Conservation (phyloP, 352 stramenopile species). For the Pythium scleroteichum region DNA sequence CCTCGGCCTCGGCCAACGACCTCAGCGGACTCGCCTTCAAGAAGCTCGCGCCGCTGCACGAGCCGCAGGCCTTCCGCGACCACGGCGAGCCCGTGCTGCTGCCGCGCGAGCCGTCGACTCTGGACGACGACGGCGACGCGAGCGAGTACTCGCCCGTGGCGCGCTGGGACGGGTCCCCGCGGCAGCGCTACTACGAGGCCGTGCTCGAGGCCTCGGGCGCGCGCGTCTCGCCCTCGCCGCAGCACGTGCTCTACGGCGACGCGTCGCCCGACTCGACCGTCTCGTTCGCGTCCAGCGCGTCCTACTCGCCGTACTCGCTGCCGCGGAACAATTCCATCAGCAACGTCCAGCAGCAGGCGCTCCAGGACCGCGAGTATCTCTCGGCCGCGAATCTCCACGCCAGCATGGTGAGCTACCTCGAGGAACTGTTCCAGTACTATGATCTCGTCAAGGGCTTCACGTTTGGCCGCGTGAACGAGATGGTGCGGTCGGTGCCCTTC, state of each 20-base stretch:
- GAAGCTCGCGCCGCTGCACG: constrained; percentile 37
- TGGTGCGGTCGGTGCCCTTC: constrained; percentile 63
- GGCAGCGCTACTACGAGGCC: constrained; percentile 39
- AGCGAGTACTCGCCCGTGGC: constrained; percentile 41
- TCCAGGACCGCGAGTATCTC: constrained; percentile 38
- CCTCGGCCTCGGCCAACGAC: constrained; percentile 23
- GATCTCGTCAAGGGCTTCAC: constrained; percentile 45
- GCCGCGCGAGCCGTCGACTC: constrained; percentile 24
- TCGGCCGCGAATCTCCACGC: constrained; percentile 47
- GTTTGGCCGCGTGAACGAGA: constrained; percentile 57
- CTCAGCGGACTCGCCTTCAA: constrained; percentile 36
- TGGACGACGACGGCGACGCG: constrained; percentile 29
- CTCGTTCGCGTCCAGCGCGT: constrained; percentile 11
- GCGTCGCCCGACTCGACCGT: constrained; percentile 24
- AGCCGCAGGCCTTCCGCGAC: constrained; percentile 22
- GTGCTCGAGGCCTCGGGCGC: constrained; percentile 29
- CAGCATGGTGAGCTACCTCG: constrained; percentile 57
- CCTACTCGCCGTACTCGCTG: constrained; percentile 16
- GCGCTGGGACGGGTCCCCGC: constrained; percentile 32
- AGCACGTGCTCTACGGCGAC: constrained; percentile 35
- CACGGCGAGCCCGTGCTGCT: constrained; percentile 49
- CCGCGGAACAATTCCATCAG: constrained; percentile 1
- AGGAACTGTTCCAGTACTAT: constrained; percentile 64
- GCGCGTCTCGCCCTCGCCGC: constrained; percentile 39
- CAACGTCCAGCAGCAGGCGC: constrained; percentile 4